Evolutionary conservation across 192 early-diverging fungal genomes (phyloP), one percentile per base, ranked within the genome.

Genomic region (Coemansia sp.): DNA sequence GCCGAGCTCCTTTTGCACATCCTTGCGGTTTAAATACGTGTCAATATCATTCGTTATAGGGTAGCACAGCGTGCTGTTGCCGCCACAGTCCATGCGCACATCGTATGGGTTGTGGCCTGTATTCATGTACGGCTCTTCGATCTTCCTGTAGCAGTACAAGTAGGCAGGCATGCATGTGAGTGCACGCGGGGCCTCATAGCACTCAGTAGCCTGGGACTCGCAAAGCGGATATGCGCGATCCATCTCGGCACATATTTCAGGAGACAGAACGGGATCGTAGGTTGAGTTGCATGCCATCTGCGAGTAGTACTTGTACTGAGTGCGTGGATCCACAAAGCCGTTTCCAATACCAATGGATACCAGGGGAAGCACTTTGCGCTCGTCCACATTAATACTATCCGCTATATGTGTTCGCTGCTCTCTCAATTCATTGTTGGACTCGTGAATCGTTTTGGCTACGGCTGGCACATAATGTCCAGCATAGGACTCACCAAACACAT

Each of bases 41-140:
- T 94, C 87, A 58, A 99, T 92, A 60, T 87, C 89, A 23, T 70
- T 76, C 61, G 95, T 77, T 58, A 97, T 91, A 18, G 87, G 87
- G 70, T 93, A 99, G 87, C 95, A 99, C 16, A 97, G 87, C n/a
- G n/a, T n/a, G 52, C 85, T 83, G 71, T 88, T 90, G 63, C 75
- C 83, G 61, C 92, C 89, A 78, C 96, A 97, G 46, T 89, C 85
- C 45, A 85, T 83, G 58, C 97, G 90, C 33, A 99, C 89, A 77
- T 99, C 97, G 83, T 99, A 99, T 51, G 91, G 90, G 79, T 97
- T 97, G 72, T n/a, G n/a, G n/a, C n/a, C n/a, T n/a, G n/a, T n/a
- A n/a, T n/a, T n/a, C n/a, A n/a, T n/a, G n/a, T n/a, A n/a, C n/a
- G n/a, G n/a, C n/a, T n/a, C n/a, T n/a, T n/a, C n/a, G n/a, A n/a